phyloP scores from a whole-genome alignment of 2,329 filamentous ascomycete genomes.

The Aspergillus uvarum region DNA sequence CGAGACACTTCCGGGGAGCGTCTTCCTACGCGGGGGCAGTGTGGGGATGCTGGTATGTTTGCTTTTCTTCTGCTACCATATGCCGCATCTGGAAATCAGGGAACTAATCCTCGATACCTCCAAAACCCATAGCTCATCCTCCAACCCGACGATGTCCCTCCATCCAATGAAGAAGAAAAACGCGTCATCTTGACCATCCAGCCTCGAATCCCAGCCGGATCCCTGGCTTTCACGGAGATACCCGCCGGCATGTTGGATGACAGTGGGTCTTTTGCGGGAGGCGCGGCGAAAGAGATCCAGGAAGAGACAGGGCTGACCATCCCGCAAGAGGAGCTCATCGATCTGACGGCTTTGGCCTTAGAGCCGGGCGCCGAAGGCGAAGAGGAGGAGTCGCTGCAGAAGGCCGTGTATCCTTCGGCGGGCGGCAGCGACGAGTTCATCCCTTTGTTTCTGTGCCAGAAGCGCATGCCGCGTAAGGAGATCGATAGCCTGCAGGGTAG shows the following conservation, averaged over 20 bases:
- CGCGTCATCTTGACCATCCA: conserved; percentile 57
- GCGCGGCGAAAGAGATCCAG: conserved; percentile 57
- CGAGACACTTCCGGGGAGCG: conserved; percentile 55
- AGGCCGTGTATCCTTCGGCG: conserved; percentile 54
- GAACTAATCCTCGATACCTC: neutral
- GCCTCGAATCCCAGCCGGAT: conserved; percentile 57
- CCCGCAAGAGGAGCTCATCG: conserved; percentile 49
- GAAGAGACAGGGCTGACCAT: conserved; percentile 59
- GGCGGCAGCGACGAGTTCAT: conserved; percentile 62
- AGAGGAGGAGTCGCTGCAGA: conserved; percentile 43
- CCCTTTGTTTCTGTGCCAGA: conserved; percentile 57
- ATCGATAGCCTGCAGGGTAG: conserved; percentile 54
- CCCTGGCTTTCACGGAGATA: conserved; percentile 56
- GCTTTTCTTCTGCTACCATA: neutral
- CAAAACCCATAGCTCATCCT: conserved; percentile 50
- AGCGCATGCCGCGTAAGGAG: conserved; percentile 48
- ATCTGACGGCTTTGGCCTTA: conserved; percentile 55
- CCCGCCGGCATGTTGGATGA: conserved; percentile 63
- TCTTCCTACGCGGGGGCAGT: conserved; percentile 59
- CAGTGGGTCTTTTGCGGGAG: conserved; percentile 53
- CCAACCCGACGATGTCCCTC: conserved; percentile 51
- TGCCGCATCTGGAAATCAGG: neutral
- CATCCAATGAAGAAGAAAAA: conserved; percentile 43
- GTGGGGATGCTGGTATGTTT: conserved; percentile 54
- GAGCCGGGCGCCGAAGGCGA: conserved; percentile 18